A percentile compares a stretch with the other conserved stretches of the same genome.
Evolutionary conservation across 371 early-diverging fungal genomes (phyloP).

Genomic region (Mortierella sp.): DNA sequence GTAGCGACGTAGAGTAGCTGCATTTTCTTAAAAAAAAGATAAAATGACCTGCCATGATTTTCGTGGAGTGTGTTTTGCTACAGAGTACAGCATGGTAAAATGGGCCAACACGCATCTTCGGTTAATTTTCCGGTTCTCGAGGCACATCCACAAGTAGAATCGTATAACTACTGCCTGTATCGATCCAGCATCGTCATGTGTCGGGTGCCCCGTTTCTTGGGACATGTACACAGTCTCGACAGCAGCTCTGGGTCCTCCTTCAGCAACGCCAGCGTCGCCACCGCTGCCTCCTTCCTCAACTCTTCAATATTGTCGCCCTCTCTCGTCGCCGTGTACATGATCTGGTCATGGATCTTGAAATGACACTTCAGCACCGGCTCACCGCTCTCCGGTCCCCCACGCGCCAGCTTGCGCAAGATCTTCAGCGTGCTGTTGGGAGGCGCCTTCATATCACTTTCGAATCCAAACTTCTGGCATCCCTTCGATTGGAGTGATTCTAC

Average conservation of each 20-base stretch:
- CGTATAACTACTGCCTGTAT: constrained; percentile 8
- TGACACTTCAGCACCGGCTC: constrained; percentile 6
- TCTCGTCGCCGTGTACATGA: constrained; percentile 20
- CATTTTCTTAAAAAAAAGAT: no score
- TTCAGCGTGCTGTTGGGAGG: neutral
- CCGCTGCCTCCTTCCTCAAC: constrained; percentile 25
- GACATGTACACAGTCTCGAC: constrained; percentile 19
- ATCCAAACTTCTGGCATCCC: constrained; percentile 25
- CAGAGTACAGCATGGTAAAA: no score
- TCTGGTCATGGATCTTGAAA: constrained; percentile 27
- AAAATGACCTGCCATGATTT: no score
- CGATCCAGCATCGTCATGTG: constrained; percentile 25
- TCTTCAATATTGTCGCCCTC: constrained; percentile 17
- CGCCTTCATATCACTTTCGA: neutral
- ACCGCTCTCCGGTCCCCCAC: neutral
- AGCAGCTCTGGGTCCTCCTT: constrained; percentile 22
- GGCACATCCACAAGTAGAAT: no score
- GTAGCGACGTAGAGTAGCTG: neutral
- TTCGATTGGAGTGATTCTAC: constrained; percentile 26
- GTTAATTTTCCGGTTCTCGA: no score
- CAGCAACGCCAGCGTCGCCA: constrained; percentile 9
- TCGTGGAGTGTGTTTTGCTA: no score
- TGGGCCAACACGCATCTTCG: no score
- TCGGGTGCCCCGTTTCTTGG: constrained; percentile 3
- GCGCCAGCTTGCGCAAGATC: constrained; percentile 6